These are phyloP conservation scores for Dactylorhiza incarnata DNA, from an alignment of 106 monocot species.

Conservation along the genomic window DNA sequence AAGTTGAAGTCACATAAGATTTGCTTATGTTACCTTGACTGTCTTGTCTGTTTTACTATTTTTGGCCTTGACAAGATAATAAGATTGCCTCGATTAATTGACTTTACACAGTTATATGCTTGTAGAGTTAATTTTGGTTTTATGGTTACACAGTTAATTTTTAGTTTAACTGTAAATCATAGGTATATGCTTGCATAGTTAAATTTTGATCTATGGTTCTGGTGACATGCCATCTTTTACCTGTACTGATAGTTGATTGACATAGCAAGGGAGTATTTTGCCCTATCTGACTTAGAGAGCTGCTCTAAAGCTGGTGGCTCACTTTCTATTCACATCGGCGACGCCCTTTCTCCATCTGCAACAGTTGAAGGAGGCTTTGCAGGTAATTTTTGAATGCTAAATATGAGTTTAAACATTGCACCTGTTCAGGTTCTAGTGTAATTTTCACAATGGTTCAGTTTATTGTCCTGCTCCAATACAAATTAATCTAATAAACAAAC, in stretches of 20 bases:
- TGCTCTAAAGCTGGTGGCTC: slow-evolving; percentile 53
- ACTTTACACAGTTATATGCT: background rate
- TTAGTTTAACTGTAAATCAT: background rate
- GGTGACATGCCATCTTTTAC: background rate
- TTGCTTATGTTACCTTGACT: background rate
- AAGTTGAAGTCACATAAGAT: background rate
- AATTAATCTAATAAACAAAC: too few relatives aligned
- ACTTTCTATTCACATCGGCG: slow-evolving; percentile 65
- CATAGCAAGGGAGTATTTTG: slow-evolving; percentile 75
- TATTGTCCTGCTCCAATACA: too few relatives aligned
- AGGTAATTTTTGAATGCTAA: slow-evolving; percentile 30
- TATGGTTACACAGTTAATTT: background rate
- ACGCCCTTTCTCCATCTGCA: slow-evolving; percentile 69
- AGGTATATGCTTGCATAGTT: background rate
- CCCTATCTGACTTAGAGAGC: slow-evolving; percentile 58
- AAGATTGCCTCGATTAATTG: background rate
- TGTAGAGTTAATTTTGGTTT: background rate
- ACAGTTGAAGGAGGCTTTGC: slow-evolving; percentile 81
- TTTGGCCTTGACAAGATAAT: background rate
- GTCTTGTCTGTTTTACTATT: background rate
- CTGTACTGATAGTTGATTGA: slow-evolving; percentile 53
- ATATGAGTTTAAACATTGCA: background rate
- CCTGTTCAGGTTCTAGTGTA: background rate
- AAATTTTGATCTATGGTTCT: background rate
- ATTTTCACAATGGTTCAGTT: too few relatives aligned